phyloP scores from a whole-genome alignment of 148 eudicot species.

The Fagopyrum esculentum region DNA sequence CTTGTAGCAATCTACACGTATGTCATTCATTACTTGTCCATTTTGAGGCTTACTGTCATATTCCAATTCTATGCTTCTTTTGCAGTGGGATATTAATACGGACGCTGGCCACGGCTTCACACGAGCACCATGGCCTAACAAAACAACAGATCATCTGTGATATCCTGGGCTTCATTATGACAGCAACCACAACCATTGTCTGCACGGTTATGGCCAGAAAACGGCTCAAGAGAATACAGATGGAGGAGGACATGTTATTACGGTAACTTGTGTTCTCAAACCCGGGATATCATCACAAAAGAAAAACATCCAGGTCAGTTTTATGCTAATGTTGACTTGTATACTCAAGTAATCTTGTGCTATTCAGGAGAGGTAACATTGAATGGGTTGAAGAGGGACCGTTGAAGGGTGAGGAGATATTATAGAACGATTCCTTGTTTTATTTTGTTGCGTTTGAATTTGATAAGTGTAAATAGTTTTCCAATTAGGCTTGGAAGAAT shows the following conservation, averaged over 20 bases:
- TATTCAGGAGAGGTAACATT: neutral
- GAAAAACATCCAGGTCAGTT: neutral
- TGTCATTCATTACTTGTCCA: neutral
- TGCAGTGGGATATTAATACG: conserved; percentile 75
- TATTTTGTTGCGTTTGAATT: neutral
- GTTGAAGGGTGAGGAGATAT: neutral
- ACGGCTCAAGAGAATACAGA: conserved; percentile 48
- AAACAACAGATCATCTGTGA: conserved; percentile 54
- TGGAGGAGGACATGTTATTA: conserved; percentile 37
- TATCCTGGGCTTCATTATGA: conserved; percentile 54
- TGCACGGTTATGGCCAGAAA: conserved; percentile 64
- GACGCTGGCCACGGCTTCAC: conserved; percentile 79
- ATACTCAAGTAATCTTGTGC: neutral
- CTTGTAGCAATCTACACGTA: conserved; percentile 90
- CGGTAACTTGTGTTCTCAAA: conserved; percentile 8
- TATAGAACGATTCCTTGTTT: neutral
- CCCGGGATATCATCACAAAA: neutral
- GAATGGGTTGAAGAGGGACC: neutral
- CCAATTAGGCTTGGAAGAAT: neutral
- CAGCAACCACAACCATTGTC: conserved; percentile 51
- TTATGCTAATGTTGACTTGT: neutral
- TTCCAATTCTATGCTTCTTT: conserved; percentile 1
- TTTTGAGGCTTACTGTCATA: neutral
- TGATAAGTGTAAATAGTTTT: neutral
- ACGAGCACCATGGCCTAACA: conserved; percentile 42